Evolutionary conservation across 2,329 filamentous ascomycete species (phyloP), one percentile per base, ranked within the genome.

Genomic region (Claviceps monticola): DNA sequence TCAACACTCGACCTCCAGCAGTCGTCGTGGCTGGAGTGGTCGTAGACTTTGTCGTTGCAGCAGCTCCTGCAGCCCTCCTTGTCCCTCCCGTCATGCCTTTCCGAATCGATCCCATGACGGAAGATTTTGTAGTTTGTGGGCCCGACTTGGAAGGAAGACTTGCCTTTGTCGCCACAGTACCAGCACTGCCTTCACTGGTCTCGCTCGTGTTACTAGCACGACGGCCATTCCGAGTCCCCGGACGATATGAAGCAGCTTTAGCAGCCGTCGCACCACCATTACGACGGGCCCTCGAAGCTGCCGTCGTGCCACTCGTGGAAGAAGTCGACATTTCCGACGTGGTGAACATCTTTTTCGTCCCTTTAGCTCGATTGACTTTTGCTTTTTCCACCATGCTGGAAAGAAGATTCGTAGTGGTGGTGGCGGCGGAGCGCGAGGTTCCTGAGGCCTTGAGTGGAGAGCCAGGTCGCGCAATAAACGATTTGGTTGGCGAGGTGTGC

Each of bases 161-260:
- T 3, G 68, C 66, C 63, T 79, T 83, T 64, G 76, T 76, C 44
- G 84, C 72, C 21, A 85, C 79, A 0, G 83, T 86, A 7, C 78
- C 76, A 14, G 76, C 77, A 64, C 82, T 86, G 5, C 69, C 73
- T 51, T 83, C 79, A 58, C 81, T 85, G 16, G 76, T 72, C 61
- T 81, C 81, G 62, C 82, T 85, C 52, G 71, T 72, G 57, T 69
- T 74, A 59, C 83, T 86, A 60, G 70, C 66, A 62, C 78, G 74
- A 55, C 74, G 72, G 51, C 68, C 69, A 38, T 70, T 74, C 54
- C 74, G 72, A 37, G 75, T 76, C 19, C 68, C 67, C 36, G 67
- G 64, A 37, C 67, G 63, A 11, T 65, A 60, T 16, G 62, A 55
- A 29, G 63, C 57, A 26, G 69, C 67, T 48, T 66, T 68, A 26